Evolutionary conservation across 169 alveolate genomes (phyloP).

Genomic region (Plasmodium chabaudi): DNA sequence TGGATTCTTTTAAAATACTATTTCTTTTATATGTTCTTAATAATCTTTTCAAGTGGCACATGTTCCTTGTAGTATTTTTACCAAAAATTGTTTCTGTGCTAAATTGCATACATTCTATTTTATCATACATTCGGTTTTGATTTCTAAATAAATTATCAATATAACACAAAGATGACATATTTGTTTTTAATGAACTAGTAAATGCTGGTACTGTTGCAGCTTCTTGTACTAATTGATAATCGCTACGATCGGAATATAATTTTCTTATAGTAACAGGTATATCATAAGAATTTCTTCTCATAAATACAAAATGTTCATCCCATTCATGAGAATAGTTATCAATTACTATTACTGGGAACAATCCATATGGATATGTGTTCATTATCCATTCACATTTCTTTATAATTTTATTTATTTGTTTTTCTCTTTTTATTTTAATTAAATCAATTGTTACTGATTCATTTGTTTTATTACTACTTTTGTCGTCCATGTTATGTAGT

Average conservation of each 20-base stretch:
- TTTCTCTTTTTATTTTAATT: slow-evolving; percentile 61
- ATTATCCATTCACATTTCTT: slow-evolving; percentile 76
- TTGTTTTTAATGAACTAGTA: slow-evolving; percentile 37
- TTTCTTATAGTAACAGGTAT: slow-evolving; percentile 72
- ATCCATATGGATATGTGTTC: slow-evolving; percentile 68
- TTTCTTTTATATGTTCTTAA: slow-evolving; percentile 68
- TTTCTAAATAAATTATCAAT: slow-evolving; percentile 54
- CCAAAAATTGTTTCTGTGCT: slow-evolving; percentile 74
- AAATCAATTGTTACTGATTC: slow-evolving; percentile 36
- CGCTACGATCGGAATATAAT: slow-evolving; percentile 71
- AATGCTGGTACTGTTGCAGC: slow-evolving; percentile 73
- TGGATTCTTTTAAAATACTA: slow-evolving; percentile 19
- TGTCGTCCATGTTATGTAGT: slow-evolving; percentile 13
- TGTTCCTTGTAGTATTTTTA: slow-evolving; percentile 51
- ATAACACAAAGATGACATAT: slow-evolving; percentile 64
- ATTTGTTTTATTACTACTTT: slow-evolving; percentile 30
- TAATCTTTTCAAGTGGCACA: slow-evolving; percentile 61
- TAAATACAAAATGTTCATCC: slow-evolving; percentile 78
- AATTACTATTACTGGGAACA: slow-evolving; percentile 40
- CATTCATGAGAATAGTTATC: slow-evolving; percentile 56
- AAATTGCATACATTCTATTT: slow-evolving; percentile 61
- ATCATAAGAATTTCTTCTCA: slow-evolving; percentile 74
- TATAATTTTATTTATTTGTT: slow-evolving; percentile 67
- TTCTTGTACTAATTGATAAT: slow-evolving; percentile 54
- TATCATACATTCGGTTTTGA: slow-evolving; percentile 51